These are phyloP conservation scores for Xylogone sp. DNA, from an alignment of 2,329 filamentous ascomycete genomes.

Conservation along the genomic window DNA sequence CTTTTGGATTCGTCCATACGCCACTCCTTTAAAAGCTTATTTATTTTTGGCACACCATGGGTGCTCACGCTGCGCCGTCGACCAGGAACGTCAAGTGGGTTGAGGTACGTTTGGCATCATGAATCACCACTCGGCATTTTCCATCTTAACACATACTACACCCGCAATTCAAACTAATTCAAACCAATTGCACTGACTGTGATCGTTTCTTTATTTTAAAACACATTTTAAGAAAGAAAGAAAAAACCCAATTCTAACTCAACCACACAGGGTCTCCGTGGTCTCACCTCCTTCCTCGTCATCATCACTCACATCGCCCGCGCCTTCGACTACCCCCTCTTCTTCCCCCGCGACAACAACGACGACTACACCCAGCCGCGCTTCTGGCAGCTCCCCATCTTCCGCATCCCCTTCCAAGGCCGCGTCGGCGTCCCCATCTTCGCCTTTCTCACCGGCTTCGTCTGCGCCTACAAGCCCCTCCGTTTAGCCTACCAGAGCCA, in stretches of 20 bases:
- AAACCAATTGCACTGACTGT: no score
- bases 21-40: neutral
- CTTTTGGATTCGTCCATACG: neutral
- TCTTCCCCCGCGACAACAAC: constrained; percentile 37
- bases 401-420: constrained; percentile 56
- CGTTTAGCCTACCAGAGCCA: constrained; percentile 47
- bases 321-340: constrained; percentile 47
- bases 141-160: no score
- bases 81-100: constrained; percentile 52
- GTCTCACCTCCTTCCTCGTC: constrained; percentile 50
- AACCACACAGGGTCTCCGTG: constrained; percentile 47
- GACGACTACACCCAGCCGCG: constrained; percentile 40
- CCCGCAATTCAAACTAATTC: no score
- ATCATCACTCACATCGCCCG: constrained; percentile 51
- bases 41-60: constrained; percentile 15
- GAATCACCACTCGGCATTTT: neutral
- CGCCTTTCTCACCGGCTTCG: constrained; percentile 61
- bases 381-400: constrained; percentile 53
- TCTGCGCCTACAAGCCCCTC: constrained; percentile 59
- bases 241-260: constrained; percentile 3
- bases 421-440: constrained; percentile 65
- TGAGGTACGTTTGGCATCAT: constrained; percentile 42
- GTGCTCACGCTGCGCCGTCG: constrained; percentile 22
- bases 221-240: no score
- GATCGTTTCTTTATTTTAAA: no score